Conservation (phyloP, 257 asterid species). For the Penstemon barbatus region DNA sequence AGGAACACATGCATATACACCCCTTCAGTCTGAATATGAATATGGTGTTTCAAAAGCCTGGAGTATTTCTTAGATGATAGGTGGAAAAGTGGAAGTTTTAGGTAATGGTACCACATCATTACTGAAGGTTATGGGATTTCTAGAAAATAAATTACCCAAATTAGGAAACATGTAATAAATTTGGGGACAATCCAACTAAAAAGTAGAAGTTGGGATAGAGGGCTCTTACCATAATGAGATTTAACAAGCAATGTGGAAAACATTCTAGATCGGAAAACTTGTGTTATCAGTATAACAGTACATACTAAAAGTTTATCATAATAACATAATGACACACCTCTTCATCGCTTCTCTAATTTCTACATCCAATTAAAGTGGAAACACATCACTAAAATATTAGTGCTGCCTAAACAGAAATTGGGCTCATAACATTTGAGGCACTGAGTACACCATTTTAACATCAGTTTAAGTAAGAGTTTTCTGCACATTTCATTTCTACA, state of each 20-base stretch:
- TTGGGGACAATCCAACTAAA: no score
- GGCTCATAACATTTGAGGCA: slow-evolving; percentile 5
- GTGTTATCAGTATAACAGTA: background rate
- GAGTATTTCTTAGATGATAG: no score
- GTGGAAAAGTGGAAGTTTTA: no score
- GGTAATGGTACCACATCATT: no score
- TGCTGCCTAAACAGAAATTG: slow-evolving; percentile 5
- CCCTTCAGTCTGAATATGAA: no score
- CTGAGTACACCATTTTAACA: background rate
- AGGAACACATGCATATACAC: background rate
- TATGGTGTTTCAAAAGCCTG: no score
- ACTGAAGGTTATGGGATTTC: no score
- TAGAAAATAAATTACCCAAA: no score
- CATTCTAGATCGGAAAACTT: background rate
- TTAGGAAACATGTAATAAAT: no score
- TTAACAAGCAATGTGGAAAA: background rate
- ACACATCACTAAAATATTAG: background rate
- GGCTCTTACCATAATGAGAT: background rate
- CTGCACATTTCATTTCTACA: background rate
- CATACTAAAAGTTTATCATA: background rate
- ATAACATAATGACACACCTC: background rate
- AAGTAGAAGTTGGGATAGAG: no score
- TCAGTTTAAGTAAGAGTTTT: background rate
- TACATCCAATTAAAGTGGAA: background rate
- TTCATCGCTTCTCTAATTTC: background rate